Evolutionary conservation across 2,329 filamentous ascomycete genomes (phyloP).

Genomic region (Fusarium paranaense): DNA sequence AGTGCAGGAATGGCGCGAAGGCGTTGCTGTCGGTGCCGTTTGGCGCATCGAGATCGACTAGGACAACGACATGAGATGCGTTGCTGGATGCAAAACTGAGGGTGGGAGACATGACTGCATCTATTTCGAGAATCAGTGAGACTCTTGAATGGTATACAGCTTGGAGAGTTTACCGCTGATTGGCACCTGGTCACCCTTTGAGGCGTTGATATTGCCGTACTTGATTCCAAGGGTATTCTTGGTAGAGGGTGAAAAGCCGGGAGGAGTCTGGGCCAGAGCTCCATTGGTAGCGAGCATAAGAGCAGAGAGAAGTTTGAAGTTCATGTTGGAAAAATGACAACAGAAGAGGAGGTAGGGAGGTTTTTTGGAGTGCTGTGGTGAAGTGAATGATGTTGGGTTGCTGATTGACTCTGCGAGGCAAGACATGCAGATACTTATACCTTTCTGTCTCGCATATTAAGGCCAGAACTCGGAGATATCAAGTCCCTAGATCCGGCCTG

Average conservation of each 20-base stretch:
- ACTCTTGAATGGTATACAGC: accelerated
- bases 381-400: not conserved
- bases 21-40: constrained; percentile 1
- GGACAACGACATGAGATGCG: constrained; percentile 4
- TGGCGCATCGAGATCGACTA: constrained; percentile 14
- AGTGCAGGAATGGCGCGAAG: constrained; percentile 7
- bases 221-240: not conserved
- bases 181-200: not conserved
- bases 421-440: not conserved
- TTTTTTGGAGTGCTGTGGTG: not conserved
- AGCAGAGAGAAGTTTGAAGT: not conserved
- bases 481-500: not conserved
- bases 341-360: too few species aligned
- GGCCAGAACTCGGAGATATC: not conserved
- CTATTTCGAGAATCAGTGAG: not conserved
- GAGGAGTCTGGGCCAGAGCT: not conserved
- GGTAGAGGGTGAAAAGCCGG: not conserved
- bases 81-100: not conserved
- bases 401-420: not conserved
- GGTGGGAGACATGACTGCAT: not conserved
- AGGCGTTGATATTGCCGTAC: not conserved
- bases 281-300: not conserved
- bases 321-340: not conserved
- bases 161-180: not conserved
- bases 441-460: not conserved